A percentile compares a stretch with the other conserved stretches of the same genome.
Conservation (phyloP, 169 alveolate species). For the Neospora caninum region DNA sequence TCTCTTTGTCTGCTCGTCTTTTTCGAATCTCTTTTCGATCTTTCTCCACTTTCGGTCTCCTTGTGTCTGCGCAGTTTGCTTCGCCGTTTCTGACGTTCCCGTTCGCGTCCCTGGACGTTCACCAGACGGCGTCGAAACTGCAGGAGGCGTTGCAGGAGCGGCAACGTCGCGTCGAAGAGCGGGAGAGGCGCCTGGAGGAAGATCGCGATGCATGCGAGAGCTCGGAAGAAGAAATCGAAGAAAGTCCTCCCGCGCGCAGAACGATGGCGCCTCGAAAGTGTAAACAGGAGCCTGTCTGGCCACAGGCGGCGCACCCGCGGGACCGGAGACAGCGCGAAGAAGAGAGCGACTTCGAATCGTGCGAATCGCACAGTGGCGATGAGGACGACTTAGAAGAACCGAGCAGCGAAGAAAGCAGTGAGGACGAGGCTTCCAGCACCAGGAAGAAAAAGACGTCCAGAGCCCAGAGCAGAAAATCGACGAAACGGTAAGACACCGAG, state of each 20-base stretch:
- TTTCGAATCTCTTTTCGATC: background rate
- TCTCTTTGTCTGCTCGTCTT: too few relatives aligned
- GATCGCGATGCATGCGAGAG: background rate
- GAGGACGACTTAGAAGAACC: too few relatives aligned
- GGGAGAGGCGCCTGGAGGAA: background rate
- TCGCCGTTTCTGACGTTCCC: conserved; percentile 21
- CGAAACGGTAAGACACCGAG: too few relatives aligned
- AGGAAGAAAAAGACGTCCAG: too few relatives aligned
- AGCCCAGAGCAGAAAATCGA: too few relatives aligned
- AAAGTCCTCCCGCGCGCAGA: background rate
- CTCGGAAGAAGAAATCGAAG: background rate
- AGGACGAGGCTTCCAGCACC: too few relatives aligned
- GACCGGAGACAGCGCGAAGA: background rate
- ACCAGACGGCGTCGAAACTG: background rate
- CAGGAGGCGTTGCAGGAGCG: conserved; percentile 11
- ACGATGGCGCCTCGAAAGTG: background rate
- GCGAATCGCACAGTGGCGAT: too few relatives aligned
- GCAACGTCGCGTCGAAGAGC: background rate
- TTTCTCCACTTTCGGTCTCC: background rate
- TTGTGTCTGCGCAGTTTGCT: background rate
- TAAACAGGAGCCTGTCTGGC: background rate
- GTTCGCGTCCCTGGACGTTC: background rate
- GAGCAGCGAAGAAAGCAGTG: too few relatives aligned
- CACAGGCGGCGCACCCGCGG: background rate
- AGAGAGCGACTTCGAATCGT: background rate